phyloP scores from a whole-genome alignment of 371 early-diverging fungal genomes.

The Rhizopus delemar region DNA sequence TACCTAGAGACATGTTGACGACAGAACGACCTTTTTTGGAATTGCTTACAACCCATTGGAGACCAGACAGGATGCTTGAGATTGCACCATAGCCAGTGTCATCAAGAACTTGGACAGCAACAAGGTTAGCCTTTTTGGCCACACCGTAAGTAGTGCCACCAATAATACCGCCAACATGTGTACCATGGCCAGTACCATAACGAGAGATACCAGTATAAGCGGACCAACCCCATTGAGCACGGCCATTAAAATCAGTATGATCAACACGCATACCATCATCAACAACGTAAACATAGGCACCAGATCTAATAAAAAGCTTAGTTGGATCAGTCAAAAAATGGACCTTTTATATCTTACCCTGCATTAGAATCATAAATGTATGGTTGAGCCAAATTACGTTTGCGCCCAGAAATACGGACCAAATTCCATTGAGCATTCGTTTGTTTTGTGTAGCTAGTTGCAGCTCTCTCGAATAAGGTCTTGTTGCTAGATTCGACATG shows the following conservation, averaged over 20 bases:
- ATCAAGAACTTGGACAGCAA: conserved; percentile 85
- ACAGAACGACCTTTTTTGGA: conserved; percentile 24
- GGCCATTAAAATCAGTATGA: conserved; percentile 64
- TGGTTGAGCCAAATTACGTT: conserved; percentile 17
- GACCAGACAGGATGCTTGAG: conserved; percentile 68
- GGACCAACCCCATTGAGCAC: conserved; percentile 59
- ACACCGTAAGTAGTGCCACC: conserved; percentile 81
- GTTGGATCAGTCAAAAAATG: background rate
- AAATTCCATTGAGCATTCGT: conserved; percentile 44
- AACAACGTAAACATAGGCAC: conserved; percentile 57
- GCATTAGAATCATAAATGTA: conserved; percentile 35
- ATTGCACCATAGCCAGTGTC: conserved; percentile 65
- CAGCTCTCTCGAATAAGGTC: background rate
- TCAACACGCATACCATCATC: conserved; percentile 49
- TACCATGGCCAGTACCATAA: conserved; percentile 43
- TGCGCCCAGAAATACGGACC: conserved; percentile 39
- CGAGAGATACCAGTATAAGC: conserved; percentile 54
- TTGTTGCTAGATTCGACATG: conserved; percentile 2
- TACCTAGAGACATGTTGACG: conserved; percentile 65
- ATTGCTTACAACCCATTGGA: conserved; percentile 64
- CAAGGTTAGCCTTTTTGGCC: conserved; percentile 81
- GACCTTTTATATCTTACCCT: conserved; percentile 14
- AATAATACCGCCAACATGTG: conserved; percentile 83
- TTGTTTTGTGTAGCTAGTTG: conserved; percentile 22
- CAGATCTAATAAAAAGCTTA: conserved; percentile 18